phyloP scores from a whole-genome alignment of 2,329 filamentous ascomycete species.

The Periconia macrospinosa region DNA sequence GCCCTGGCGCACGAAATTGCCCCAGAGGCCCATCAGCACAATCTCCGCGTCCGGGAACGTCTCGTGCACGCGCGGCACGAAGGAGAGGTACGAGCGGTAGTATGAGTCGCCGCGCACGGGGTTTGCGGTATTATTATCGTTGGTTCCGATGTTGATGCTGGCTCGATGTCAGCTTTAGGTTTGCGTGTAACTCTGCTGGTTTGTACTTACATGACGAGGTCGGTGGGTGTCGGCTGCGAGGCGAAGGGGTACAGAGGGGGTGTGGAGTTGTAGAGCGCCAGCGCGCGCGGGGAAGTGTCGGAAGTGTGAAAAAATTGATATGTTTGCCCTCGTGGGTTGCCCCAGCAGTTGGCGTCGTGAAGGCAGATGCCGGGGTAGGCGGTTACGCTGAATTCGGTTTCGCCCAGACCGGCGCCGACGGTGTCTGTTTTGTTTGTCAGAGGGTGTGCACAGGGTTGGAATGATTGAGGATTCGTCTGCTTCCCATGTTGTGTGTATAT shows the following conservation, averaged over 20 bases:
- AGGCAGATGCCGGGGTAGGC: slow-evolving; percentile 63
- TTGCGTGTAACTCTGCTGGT: too few relatives aligned
- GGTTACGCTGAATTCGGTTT: slow-evolving; percentile 61
- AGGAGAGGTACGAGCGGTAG: slow-evolving; percentile 43
- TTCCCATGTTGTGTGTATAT: background rate
- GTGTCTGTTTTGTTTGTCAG: slow-evolving; percentile 35
- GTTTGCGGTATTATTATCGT: slow-evolving; percentile 49
- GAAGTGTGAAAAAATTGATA: slow-evolving; percentile 63
- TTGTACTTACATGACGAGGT: slow-evolving; percentile 39
- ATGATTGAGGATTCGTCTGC: background rate
- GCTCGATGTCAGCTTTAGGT: too few relatives aligned
- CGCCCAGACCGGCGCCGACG: slow-evolving; percentile 59
- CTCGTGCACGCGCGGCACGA: slow-evolving; percentile 46
- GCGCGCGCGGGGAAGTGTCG: slow-evolving; percentile 55
- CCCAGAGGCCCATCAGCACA: slow-evolving; percentile 55
- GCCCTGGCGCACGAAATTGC: slow-evolving; percentile 55
- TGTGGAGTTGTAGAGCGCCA: slow-evolving; percentile 43
- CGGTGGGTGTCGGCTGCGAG: slow-evolving; percentile 33
- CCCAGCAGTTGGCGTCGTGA: slow-evolving; percentile 59
- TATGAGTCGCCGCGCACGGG: slow-evolving; percentile 45
- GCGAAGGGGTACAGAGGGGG: slow-evolving; percentile 41
- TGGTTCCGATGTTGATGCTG: slow-evolving; percentile 50
- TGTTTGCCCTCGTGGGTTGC: slow-evolving; percentile 43
- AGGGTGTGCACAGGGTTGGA: background rate
- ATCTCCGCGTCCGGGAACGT: slow-evolving; percentile 48